A percentile compares a stretch with the other conserved stretches of the same genome.
phyloP scores from a whole-genome alignment of 2,329 filamentous ascomycete species.

The Samsoniella hepiali region DNA sequence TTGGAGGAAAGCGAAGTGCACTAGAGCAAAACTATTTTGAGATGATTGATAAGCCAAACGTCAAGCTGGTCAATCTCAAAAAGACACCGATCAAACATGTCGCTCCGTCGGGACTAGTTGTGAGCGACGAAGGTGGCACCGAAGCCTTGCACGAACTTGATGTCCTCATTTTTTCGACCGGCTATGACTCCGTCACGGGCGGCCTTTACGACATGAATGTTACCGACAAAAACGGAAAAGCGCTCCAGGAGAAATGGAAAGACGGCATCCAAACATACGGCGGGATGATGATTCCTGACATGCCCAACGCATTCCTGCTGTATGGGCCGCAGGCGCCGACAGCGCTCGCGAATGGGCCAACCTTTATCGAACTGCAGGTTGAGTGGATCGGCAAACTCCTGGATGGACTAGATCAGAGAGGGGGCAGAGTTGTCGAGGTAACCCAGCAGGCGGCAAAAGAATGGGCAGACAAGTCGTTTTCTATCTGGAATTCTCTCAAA shows the following conservation, averaged over 20 bases:
- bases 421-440: neutral
- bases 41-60: conserved; percentile 17
- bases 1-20: neutral
- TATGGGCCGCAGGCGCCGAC: conserved; percentile 27
- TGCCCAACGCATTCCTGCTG: conserved; percentile 26
- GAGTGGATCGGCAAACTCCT: conserved; percentile 12
- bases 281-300: conserved; percentile 24
- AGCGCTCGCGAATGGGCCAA: conserved; percentile 22
- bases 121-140: neutral
- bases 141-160: conserved; percentile 12
- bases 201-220: conserved; percentile 25
- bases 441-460: neutral
- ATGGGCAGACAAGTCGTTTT: neutral
- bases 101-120: neutral
- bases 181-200: conserved; percentile 25
- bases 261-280: conserved; percentile 23
- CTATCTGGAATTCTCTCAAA: neutral
- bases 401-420: neutral
- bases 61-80: conserved; percentile 17
- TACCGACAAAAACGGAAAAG: conserved; percentile 19
- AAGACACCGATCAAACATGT: neutral
- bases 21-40: conserved; percentile 19
- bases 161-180: conserved; percentile 22
- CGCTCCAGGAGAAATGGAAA: conserved; percentile 22
- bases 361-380: conserved; percentile 25